A percentile compares a stretch with the other conserved stretches of the same genome.
Evolutionary conservation across 192 early-diverging fungal genomes (phyloP).

Genomic region (Rhizoclosmatium globosum): DNA sequence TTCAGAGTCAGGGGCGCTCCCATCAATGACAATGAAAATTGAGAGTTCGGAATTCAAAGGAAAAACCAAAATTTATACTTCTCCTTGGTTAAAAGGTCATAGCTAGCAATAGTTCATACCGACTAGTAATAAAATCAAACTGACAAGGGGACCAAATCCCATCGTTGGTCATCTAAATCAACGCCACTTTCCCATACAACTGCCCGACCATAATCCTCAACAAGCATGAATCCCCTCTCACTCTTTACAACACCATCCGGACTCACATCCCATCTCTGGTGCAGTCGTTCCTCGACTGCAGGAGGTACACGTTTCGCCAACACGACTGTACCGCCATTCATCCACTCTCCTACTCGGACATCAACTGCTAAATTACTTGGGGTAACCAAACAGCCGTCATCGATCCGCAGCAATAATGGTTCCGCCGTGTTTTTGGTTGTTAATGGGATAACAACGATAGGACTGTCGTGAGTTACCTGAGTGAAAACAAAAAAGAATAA

Average conservation of each 20-base stretch:
- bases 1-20: no score
- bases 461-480: conserved; percentile 27
- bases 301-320: conserved; percentile 30
- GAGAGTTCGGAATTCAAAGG: no score
- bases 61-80: conserved; percentile 15
- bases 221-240: conserved; percentile 29
- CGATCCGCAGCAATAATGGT: neutral
- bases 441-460: conserved; percentile 27
- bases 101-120: no score
- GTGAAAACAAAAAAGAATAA: neutral
- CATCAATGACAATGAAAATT: no score
- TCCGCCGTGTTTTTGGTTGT: conserved; percentile 16
- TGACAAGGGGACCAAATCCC: conserved; percentile 27
- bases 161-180: conserved; percentile 25
- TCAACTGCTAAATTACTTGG: conserved; percentile 30
- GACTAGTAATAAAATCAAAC: no score
- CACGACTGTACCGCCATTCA: conserved; percentile 36
- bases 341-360: conserved; percentile 29
- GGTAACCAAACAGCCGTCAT: conserved; percentile 22
- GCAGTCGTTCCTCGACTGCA: conserved; percentile 1
- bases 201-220: conserved; percentile 35
- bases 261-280: conserved; percentile 28
- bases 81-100: no score
- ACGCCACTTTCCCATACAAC: conserved; percentile 28
- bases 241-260: conserved; percentile 8